These are phyloP conservation scores for Monosporascus cannonballus DNA, from an alignment of 2,329 filamentous ascomycete species.

Conservation along the genomic window DNA sequence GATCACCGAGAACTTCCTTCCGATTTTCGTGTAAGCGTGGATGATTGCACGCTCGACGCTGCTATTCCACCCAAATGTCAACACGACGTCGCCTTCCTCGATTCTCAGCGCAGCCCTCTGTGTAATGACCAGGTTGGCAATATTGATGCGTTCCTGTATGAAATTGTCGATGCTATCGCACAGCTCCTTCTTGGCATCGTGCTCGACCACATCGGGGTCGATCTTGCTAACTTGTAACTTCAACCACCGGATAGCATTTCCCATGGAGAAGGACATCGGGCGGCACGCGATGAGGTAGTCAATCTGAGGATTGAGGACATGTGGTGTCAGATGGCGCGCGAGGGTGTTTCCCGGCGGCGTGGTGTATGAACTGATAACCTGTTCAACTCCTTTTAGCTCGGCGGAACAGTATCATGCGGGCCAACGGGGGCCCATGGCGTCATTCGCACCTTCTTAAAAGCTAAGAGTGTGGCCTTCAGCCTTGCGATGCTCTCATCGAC, in stretches of 20 bases:
- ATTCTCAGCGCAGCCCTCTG: constrained; percentile 71
- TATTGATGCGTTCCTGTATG: constrained; percentile 81
- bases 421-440: neutral
- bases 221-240: constrained; percentile 90
- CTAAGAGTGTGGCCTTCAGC: constrained; percentile 79
- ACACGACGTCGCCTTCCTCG: constrained; percentile 69
- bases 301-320: constrained; percentile 90
- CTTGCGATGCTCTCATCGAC: constrained; percentile 86
- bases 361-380: constrained; percentile 90
- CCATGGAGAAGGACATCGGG: constrained; percentile 95
- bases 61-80: constrained; percentile 81
- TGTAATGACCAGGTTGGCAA: constrained; percentile 82
- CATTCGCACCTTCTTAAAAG: constrained; percentile 70
- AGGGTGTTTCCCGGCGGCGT: constrained; percentile 81
- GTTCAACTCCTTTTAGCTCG: constrained; percentile 10
- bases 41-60: constrained; percentile 80
- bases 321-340: constrained; percentile 83
- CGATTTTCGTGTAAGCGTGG: constrained; percentile 57
- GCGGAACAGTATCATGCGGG: neutral
- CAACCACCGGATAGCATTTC: constrained; percentile 90
- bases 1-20: constrained; percentile 75
- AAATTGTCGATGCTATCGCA: constrained; percentile 81
- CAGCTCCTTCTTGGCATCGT: constrained; percentile 73
- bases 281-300: constrained; percentile 89
- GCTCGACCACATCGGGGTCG: constrained; percentile 77